Conservation (phyloP, 495 filamentous ascomycete genomes). For the Amphirosellinia nigrospora region DNA sequence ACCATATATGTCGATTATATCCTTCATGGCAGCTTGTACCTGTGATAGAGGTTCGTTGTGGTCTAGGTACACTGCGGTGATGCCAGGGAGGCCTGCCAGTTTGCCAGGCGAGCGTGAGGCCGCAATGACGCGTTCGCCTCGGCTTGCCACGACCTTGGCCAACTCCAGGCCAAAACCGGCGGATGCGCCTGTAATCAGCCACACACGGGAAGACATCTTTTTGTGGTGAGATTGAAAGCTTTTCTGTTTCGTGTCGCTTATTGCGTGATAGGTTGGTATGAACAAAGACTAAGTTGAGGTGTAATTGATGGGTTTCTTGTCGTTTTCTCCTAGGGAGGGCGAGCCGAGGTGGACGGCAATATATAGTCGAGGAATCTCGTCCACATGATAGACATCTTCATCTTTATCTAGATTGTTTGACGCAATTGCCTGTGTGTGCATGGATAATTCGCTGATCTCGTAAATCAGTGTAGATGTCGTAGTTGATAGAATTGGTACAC, state of each 20-base stretch:
- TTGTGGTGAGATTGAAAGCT: not conserved
- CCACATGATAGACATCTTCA: not conserved
- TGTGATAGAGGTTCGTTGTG: slow-evolving; percentile 43
- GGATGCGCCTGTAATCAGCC: slow-evolving; percentile 63
- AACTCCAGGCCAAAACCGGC: slow-evolving; percentile 59
- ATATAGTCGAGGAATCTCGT: not conserved
- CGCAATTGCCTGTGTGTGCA: not conserved
- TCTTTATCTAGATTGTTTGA: not conserved
- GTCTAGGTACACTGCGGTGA: slow-evolving; percentile 42
- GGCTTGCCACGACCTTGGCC: slow-evolving; percentile 48
- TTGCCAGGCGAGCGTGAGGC: slow-evolving; percentile 53
- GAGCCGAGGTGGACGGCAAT: not conserved
- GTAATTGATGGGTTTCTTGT: not conserved
- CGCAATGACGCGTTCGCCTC: slow-evolving; percentile 60
- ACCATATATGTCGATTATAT: slow-evolving; percentile 40
- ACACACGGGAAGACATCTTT: slow-evolving; percentile 41
- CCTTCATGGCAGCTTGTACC: slow-evolving; percentile 35
- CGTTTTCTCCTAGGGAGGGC: not conserved
- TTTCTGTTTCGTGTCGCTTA: not conserved
- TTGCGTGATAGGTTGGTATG: not conserved
- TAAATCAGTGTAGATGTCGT: not conserved
- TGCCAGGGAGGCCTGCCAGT: slow-evolving; percentile 30
- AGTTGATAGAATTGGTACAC: too few species aligned
- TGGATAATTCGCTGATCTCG: not conserved
- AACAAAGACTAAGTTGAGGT: not conserved